Percentiles rank a stretch among this genome's conserved stretches.
phyloP scores from a whole-genome alignment of 805 yeast genomes.

The Kodamaea kakaduensis region DNA sequence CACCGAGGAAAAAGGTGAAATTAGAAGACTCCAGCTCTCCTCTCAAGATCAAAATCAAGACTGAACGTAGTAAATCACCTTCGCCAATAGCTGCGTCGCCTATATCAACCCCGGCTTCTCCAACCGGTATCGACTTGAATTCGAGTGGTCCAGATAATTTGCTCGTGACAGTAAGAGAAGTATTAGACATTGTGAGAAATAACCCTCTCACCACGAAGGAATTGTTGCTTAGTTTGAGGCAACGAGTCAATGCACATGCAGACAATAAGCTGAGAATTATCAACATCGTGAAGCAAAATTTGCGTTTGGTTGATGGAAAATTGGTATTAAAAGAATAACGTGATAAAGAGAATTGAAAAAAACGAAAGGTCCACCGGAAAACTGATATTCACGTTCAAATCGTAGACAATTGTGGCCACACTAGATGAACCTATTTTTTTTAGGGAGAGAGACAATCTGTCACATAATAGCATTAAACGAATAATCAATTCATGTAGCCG shows the following conservation, averaged over 20 bases:
- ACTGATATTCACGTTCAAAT: too few species aligned
- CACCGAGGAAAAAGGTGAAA: conserved; percentile 40
- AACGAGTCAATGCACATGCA: conserved; percentile 59
- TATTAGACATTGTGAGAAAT: conserved; percentile 55
- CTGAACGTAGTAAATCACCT: conserved; percentile 15
- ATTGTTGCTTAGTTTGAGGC: conserved; percentile 56
- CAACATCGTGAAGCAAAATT: conserved; percentile 51
- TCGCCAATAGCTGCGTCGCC: conserved; percentile 11
- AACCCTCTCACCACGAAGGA: conserved; percentile 61
- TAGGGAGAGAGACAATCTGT: too few species aligned
- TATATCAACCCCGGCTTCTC: conserved; percentile 9
- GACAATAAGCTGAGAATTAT: conserved; percentile 62
- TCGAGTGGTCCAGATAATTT: conserved; percentile 36
- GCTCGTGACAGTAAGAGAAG: conserved; percentile 68
- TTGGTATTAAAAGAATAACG: conserved; percentile 36
- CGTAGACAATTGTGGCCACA: too few species aligned
- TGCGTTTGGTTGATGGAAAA: conserved; percentile 49
- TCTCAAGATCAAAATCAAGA: conserved; percentile 26
- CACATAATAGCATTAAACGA: too few species aligned
- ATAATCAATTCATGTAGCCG: too few species aligned
- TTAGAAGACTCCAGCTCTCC: conserved; percentile 27
- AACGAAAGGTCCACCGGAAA: too few species aligned
- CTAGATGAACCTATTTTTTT: too few species aligned
- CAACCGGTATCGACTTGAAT: conserved; percentile 24
- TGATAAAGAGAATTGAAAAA: too few species aligned